A percentile compares a stretch with the other conserved stretches of the same genome.
These are phyloP conservation scores for Fusarium sp. DNA, from an alignment of 2,329 filamentous ascomycete species.

Conservation along the genomic window DNA sequence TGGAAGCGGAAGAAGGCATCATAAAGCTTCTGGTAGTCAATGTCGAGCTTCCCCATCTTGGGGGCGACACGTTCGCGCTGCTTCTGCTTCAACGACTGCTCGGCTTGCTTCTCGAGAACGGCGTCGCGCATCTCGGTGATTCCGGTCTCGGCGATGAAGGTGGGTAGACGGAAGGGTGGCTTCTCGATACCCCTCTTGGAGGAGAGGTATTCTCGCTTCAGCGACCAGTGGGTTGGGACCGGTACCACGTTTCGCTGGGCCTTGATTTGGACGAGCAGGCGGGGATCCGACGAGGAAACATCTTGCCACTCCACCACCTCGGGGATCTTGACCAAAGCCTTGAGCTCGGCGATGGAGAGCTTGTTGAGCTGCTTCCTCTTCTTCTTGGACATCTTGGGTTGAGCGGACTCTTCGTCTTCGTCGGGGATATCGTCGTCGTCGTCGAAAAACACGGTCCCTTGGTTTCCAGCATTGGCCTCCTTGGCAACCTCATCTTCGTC, in stretches of 20 bases:
- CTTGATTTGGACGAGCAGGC: slow-evolving; percentile 92
- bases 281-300: slow-evolving; percentile 88
- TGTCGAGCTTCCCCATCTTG: slow-evolving; percentile 97
- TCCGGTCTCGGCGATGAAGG: slow-evolving; percentile 97
- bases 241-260: slow-evolving; percentile 95
- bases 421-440: slow-evolving; percentile 89
- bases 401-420: slow-evolving; percentile 78
- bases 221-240: slow-evolving; percentile 91
- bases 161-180: slow-evolving; percentile 88
- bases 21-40: slow-evolving; percentile 98
- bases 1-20: slow-evolving; percentile 99
- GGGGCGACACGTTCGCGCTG: slow-evolving; percentile 93
- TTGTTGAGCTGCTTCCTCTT: slow-evolving; percentile 92
- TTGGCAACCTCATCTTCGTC: slow-evolving; percentile 72
- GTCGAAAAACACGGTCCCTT: slow-evolving; percentile 85
- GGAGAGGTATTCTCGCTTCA: slow-evolving; percentile 96
- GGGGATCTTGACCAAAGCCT: slow-evolving; percentile 88
- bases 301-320: slow-evolving; percentile 99
- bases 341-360: slow-evolving; percentile 93
- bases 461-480: slow-evolving; percentile 75
- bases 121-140: slow-evolving; percentile 99
- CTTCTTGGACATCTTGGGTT: slow-evolving; percentile 88
- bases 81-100: slow-evolving; percentile 92
- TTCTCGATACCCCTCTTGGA: slow-evolving; percentile 98
- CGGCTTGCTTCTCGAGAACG: slow-evolving; percentile 93